A percentile compares a stretch with the other conserved stretches of the same genome.
phyloP scores from a whole-genome alignment of 2,329 filamentous ascomycete genomes.

The Rhynchosporium secalis region DNA sequence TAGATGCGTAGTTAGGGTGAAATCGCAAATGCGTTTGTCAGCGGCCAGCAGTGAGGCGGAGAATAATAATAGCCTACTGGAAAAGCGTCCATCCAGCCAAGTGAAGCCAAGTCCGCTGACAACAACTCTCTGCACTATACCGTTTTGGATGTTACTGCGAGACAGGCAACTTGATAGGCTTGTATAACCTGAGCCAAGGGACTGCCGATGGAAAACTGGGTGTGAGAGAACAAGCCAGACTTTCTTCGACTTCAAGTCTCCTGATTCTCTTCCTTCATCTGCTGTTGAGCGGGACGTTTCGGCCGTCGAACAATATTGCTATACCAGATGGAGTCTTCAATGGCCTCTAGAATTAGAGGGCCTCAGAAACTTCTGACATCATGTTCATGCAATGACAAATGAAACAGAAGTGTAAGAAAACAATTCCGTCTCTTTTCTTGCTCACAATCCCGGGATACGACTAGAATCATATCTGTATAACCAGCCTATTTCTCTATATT shows the following conservation, averaged over 20 bases:
- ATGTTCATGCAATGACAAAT: conserved; percentile 5
- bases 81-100: not conserved
- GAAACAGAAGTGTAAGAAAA: not conserved
- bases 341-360: not conserved
- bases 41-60: not conserved
- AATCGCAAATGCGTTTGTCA: conserved; percentile 2
- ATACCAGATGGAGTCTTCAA: not conserved
- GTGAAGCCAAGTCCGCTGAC: conserved; percentile 2
- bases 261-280: not conserved
- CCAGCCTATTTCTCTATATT: conserved; percentile 2
- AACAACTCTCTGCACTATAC: not conserved
- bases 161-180: not conserved
- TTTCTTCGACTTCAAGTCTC: not conserved
- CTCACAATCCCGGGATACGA: not conserved
- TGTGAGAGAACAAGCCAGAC: not conserved
- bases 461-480: not conserved
- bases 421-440: not conserved
- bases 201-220: not conserved
- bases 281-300: not conserved
- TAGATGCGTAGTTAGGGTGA: conserved; percentile 3
- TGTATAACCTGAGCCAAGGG: not conserved
- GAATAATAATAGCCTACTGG: conserved; percentile 4
- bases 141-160: conserved; percentile 1
- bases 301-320: not conserved
- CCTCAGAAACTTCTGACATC: not conserved